Base-by-base conservation (phyloP, 495 filamentous ascomycete genomes). In the Penicillium alfredii region DNA sequence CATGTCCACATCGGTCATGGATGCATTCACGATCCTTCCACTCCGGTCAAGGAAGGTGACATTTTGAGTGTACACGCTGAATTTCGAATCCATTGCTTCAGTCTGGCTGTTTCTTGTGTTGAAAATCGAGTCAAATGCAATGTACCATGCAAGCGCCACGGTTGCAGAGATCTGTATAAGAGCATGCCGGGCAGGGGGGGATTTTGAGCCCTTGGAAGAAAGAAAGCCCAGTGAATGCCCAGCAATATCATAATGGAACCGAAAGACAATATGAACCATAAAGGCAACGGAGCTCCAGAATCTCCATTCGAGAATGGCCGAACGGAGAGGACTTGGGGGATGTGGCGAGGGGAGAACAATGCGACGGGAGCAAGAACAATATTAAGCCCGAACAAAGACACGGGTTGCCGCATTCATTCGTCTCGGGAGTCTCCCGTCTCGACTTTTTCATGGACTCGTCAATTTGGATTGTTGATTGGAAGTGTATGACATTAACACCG, bases 41-140 rank as follows among this genome's bases (percentile, higher is more conserved):
- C 81, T 63, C 1, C 56, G 48, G 12, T 47, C 38, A 34, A 64
- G 58, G 28, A 88, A 42, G 38, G 61, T 79, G 54, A 86, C 37
- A 17, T 53, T 60, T 52, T 88, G 84, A 22, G 47, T 60, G 47
- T 66, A 74, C 8, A 75, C 76, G 51, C 87, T 62, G 59, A 80
- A 77, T 13, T 42, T 18, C 2, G 44, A 41, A 30, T 11, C 31
- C 44, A 46, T 11, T 23, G 15, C 27, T 23, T 42, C 31, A 5
- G 7, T 42, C n/a, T 3, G 30, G 31, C 29, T 35, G 30, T 3
- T 14, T 35, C 11, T 25, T n/a, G 23, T 9, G 23, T 8, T 9
- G 3, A 4, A 25, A 25, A 25, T 25, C 23, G 4, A n/a, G 23
- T 9, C 11, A 25, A n/a, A 25, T 25, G 23, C 23, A 25, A n/a